phyloP scores from a whole-genome alignment of 2,329 filamentous ascomycete species.

The Lasiodiplodia hormozganensis region DNA sequence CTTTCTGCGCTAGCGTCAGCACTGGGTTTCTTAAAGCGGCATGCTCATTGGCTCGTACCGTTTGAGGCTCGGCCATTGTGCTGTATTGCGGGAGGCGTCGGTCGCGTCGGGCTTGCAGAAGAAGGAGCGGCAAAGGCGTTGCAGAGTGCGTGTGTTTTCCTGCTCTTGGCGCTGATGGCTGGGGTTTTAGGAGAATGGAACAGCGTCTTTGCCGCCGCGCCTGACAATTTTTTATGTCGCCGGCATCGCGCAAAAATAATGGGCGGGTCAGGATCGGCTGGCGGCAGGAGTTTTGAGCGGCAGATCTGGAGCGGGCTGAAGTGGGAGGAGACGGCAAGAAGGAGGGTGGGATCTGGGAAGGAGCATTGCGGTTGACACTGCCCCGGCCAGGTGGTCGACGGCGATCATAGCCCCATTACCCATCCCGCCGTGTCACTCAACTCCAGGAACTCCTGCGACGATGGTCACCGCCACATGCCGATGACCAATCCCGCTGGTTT shows the following conservation, averaged over 20 bases:
- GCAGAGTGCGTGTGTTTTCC: too few species aligned
- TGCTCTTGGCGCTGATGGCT: not conserved
- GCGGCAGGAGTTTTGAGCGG: not conserved
- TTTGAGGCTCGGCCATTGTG: constrained; percentile 5
- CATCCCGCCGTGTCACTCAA: not conserved
- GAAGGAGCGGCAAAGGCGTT: not conserved
- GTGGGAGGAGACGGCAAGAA: too few species aligned
- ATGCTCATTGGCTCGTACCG: not conserved
- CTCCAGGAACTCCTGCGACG: not conserved
- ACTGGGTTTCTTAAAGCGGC: not conserved
- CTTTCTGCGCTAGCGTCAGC: constrained; percentile 31
- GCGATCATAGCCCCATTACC: not conserved
- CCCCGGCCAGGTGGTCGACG: too few species aligned
- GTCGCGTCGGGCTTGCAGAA: not conserved
- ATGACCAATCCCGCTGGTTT: not conserved
- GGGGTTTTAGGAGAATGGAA: not conserved
- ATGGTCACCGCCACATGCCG: not conserved
- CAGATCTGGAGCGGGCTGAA: too few species aligned
- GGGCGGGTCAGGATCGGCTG: not conserved
- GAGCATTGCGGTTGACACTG: not conserved
- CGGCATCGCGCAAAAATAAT: not conserved
- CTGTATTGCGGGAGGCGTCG: not conserved
- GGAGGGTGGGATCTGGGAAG: not conserved
- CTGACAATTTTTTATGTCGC: not conserved
- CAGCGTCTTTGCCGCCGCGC: not conserved